Base-by-base conservation (phyloP, 176 grass and related monocot genomes). In the Bothriochloa decipiens region DNA sequence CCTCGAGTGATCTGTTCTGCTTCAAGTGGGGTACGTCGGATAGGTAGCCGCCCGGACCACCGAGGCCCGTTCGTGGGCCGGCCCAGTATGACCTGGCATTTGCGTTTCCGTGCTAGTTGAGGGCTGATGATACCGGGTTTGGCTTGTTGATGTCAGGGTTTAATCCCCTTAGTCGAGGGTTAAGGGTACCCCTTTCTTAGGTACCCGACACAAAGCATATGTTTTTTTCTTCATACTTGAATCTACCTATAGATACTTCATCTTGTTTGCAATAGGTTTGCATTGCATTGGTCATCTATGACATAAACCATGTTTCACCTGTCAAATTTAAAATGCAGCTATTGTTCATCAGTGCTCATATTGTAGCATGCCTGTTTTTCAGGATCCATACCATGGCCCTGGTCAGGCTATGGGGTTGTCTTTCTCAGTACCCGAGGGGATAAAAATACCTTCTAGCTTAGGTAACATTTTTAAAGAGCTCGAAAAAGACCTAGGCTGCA, bases 371-470 rank as follows among this genome's bases (percentile, higher is more conserved):
- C 36, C 10, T 77, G 32, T 33, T 66, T 87, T 89, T 86, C 89
- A 97, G 93, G 96, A 98, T 94, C 96, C 96, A 41, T 98, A 98
- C 76, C 96, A 98, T 91, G 96, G 96, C 61, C 88, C 86, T 79
- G 89, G 96, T 71, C 93, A 99, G 82, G 96, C 96, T 58, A 96
- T 99, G 96, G 96, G 96, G 28, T 83, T 99, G 22, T 79, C 96
- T 50, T 99, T 99, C 88, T 99, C 96, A 36, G 96, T 99, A 75
- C 89, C 91, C 9, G 91, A 96, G 65, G 93, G 91, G 33, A 84
- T 96, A 46, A 96, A 99, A 76, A 92, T 91, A 79, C 91, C 93
- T 71, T 94, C 93, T 0, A 98, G 96, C 81, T 80, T 98, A 68
- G 75, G 77, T 4, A 98, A 96, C 79, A 96, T 98, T 76, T 98